Evolutionary conservation across 208 protist genomes (phyloP).

Genomic region (Wallacemonas rigidus): DNA sequence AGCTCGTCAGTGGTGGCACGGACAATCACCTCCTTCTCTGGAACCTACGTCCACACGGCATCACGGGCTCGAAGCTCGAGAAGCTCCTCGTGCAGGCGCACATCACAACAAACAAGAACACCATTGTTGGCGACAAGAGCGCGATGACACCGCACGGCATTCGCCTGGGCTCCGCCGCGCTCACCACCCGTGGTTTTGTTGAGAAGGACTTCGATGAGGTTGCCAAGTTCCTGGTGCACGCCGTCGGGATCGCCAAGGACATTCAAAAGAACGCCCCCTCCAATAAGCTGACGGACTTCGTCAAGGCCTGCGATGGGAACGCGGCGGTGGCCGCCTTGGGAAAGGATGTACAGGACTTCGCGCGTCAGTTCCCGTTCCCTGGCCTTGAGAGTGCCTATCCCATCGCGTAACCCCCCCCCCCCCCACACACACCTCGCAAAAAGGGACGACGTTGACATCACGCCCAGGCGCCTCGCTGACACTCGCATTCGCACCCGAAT

Average conservation of each 20-base stretch:
- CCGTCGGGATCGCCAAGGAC: conserved; percentile 56
- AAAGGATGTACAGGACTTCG: conserved; percentile 82
- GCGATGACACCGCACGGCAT: conserved; percentile 86
- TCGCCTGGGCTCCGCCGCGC: conserved; percentile 88
- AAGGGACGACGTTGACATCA: not conserved
- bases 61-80: conserved; percentile 93
- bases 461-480: too few relatives aligned
- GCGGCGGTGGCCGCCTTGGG: conserved; percentile 52
- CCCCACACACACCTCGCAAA: not conserved
- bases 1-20: conserved; percentile 91
- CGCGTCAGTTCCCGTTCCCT: conserved; percentile 83
- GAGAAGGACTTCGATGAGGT: conserved; percentile 84
- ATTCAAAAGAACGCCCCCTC: conserved; percentile 67
- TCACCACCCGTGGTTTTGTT: conserved; percentile 89
- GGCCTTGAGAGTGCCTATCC: conserved; percentile 65
- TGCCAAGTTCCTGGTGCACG: conserved; percentile 73
- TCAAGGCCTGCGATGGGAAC: conserved; percentile 51
- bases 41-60: conserved; percentile 87
- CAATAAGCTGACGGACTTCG: conserved; percentile 80
- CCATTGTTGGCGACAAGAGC: conserved; percentile 83
- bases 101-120: conserved; percentile 96
- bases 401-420: conserved; percentile 1
- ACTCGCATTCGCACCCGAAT: too few relatives aligned
- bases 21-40: conserved; percentile 96
- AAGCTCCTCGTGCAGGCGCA: conserved; percentile 70